Evolutionary conservation across 306 rosid genomes (phyloP).

Genomic region (Calophaca sinica): DNA sequence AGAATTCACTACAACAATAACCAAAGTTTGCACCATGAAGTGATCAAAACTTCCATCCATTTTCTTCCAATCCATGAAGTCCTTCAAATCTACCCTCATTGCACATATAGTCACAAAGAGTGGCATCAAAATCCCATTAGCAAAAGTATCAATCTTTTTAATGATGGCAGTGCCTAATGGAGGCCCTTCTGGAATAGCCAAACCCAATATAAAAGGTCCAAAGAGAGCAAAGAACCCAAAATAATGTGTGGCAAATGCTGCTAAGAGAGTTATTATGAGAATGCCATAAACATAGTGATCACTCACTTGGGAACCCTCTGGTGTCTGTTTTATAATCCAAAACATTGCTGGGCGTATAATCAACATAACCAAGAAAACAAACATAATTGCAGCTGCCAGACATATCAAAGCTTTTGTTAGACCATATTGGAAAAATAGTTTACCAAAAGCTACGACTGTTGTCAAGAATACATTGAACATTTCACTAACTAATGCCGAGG

Average conservation of each 20-base stretch:
- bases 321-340: constrained; percentile 74
- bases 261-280: constrained; percentile 38
- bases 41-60: background rate
- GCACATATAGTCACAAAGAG: constrained; percentile 56
- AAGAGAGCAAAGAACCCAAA: constrained; percentile 45
- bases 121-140: constrained; percentile 59
- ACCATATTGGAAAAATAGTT: background rate
- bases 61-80: constrained; percentile 25
- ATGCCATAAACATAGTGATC: constrained; percentile 55
- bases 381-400: background rate
- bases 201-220: constrained; percentile 68
- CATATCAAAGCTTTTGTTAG: background rate
- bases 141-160: constrained; percentile 62
- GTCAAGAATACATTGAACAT: constrained; percentile 32
- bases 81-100: constrained; percentile 54
- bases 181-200: constrained; percentile 76
- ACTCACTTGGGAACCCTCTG: constrained; percentile 62
- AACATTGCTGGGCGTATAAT: constrained; percentile 58
- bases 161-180: constrained; percentile 71
- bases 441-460: background rate
- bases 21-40: constrained; percentile 20
- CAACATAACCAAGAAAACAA: constrained; percentile 24
- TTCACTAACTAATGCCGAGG: constrained; percentile 64
- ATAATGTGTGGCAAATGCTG: constrained; percentile 37
- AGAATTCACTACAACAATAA: constrained; percentile 15